phyloP scores from a whole-genome alignment of 2,329 filamentous ascomycete species.

The Botrytis aclada region DNA sequence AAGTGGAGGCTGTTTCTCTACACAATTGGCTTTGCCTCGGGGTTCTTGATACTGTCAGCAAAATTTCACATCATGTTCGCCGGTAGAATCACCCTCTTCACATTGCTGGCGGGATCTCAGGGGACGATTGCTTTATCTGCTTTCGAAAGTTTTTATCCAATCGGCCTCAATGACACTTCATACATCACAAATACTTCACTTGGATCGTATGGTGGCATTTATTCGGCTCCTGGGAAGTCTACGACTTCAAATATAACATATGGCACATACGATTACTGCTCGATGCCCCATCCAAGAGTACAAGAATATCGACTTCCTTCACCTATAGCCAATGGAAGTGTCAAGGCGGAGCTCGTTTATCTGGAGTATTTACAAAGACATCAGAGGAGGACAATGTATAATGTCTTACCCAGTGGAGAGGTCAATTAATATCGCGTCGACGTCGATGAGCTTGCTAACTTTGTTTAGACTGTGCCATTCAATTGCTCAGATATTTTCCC shows the following conservation, averaged over 20 bases:
- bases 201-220: conserved; percentile 41
- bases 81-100: not conserved
- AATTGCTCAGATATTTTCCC: conserved; percentile 40
- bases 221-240: conserved; percentile 34
- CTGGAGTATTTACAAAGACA: conserved; percentile 42
- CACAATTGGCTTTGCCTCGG: not conserved
- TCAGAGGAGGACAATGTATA: conserved; percentile 41
- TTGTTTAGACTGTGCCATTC: conserved; percentile 39
- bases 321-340: conserved; percentile 33
- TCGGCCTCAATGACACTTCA: conserved; percentile 39
- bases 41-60: not conserved
- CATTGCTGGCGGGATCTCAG: not conserved
- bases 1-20: not conserved
- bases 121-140: conserved; percentile 12
- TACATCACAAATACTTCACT: conserved; percentile 40
- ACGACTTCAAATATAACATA: conserved; percentile 26
- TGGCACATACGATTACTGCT: conserved; percentile 42
- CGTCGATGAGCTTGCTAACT: not conserved
- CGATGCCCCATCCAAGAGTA: conserved; percentile 41
- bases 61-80: not conserved
- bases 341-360: conserved; percentile 39
- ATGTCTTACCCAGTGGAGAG: conserved; percentile 41
- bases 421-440: conserved; percentile 24
- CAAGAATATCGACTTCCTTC: conserved; percentile 37
- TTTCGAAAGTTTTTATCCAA: conserved; percentile 39